These are phyloP conservation scores for Themeda triandra DNA, from an alignment of 176 grass and related monocot species.

Conservation along the genomic window DNA sequence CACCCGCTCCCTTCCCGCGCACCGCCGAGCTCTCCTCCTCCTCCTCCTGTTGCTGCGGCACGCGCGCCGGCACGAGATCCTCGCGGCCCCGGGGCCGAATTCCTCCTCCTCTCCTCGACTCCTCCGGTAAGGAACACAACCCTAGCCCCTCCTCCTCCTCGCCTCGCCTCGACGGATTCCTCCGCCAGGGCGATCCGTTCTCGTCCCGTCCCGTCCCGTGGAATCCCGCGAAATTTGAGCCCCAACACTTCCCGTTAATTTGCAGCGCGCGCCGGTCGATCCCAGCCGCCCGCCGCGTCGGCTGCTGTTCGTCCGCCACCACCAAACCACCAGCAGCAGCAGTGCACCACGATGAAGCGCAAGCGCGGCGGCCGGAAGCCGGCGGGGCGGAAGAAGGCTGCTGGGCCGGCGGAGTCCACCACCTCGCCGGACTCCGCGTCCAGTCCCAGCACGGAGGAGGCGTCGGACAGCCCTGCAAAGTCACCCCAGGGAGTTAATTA, in stretches of 20 bases:
- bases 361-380: constrained; percentile 37
- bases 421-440: constrained; percentile 23
- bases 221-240: background rate
- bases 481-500: background rate
- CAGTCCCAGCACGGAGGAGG: constrained; percentile 34
- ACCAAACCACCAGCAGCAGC: background rate
- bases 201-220: background rate
- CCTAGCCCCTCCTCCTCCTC: background rate
- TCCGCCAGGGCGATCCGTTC: background rate
- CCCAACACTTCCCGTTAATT: background rate
- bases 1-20: background rate
- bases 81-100: background rate
- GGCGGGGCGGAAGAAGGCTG: background rate
- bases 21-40: background rate
- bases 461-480: background rate
- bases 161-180: background rate
- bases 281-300: background rate
- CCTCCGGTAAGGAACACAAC: background rate
- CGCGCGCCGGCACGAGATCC: background rate
- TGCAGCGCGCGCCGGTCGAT: background rate
- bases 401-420: background rate
- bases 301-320: background rate
- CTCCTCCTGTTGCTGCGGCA: background rate
- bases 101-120: no score
- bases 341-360: constrained; percentile 46